These are phyloP conservation scores for Hydnomerulius pinastri DNA, from an alignment of 768 basidiomycete species.

Conservation along the genomic window DNA sequence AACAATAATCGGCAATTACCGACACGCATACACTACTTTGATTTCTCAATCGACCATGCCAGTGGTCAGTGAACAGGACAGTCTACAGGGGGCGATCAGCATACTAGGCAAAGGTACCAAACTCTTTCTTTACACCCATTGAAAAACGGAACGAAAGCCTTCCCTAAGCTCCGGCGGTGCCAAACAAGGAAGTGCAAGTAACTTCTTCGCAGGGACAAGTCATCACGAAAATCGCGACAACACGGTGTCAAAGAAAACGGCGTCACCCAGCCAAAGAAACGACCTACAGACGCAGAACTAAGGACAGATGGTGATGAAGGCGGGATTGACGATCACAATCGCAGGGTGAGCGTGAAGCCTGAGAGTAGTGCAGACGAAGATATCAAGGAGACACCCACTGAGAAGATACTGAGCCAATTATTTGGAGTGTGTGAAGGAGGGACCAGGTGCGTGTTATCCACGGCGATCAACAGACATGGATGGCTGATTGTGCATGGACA, in stretches of 20 bases:
- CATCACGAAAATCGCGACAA: neutral
- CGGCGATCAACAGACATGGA: no score
- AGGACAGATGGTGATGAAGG: conserved; percentile 53
- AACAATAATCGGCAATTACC: conserved; percentile 20
- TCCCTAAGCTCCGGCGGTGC: conserved; percentile 33
- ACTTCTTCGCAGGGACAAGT: conserved; percentile 14
- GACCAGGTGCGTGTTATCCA: conserved; percentile 50
- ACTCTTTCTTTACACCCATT: conserved; percentile 74
- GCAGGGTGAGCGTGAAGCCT: conserved; percentile 57
- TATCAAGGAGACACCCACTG: conserved; percentile 85
- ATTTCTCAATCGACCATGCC: no score
- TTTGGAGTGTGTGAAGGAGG: conserved; percentile 79
- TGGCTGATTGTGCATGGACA: no score
- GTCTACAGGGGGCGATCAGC: neutral
- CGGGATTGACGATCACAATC: conserved; percentile 73
- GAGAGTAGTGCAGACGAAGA: conserved; percentile 80
- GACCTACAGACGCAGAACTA: conserved; percentile 58
- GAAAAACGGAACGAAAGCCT: conserved; percentile 68
- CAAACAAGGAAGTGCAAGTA: conserved; percentile 22
- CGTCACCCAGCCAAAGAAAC: conserved; percentile 25
- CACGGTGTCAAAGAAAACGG: conserved; percentile 26
- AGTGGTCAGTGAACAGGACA: no score
- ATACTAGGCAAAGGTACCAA: conserved; percentile 56
- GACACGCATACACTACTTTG: neutral
- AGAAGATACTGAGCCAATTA: conserved; percentile 90